Evolutionary conservation across 345 rosid species (phyloP).

Genomic region (Eutrema yunnanense): DNA sequence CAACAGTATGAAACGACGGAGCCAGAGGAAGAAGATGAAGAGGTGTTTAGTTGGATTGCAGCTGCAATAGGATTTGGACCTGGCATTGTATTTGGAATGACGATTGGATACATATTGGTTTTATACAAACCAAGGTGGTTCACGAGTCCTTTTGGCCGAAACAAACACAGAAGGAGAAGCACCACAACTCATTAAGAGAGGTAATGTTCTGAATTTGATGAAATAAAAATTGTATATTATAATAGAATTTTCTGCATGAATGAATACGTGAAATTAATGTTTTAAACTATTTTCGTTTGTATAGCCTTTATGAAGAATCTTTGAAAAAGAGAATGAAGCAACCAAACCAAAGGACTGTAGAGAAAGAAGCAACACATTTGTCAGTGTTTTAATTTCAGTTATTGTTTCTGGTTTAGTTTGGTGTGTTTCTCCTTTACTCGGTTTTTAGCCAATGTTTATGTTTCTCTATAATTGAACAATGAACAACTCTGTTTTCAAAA

Average conservation of each 20-base stretch:
- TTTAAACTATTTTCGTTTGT: neutral
- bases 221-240: no score
- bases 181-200: neutral
- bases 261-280: neutral
- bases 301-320: no score
- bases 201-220: neutral
- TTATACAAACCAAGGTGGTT: neutral
- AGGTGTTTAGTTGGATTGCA: neutral
- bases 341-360: neutral
- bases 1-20: neutral
- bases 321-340: no score
- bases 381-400: no score
- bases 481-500: no score
- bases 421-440: no score
- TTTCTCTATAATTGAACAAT: no score
- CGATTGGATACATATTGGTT: neutral
- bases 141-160: neutral
- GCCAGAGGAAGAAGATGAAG: neutral
- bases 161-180: neutral
- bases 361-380: neutral
- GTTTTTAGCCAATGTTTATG: no score
- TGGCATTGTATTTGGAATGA: neutral
- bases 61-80: neutral
- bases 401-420: no score
- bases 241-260: no score